These are phyloP conservation scores for Monilinia fructicola DNA, from an alignment of 2,329 filamentous ascomycete species.

Conservation along the genomic window DNA sequence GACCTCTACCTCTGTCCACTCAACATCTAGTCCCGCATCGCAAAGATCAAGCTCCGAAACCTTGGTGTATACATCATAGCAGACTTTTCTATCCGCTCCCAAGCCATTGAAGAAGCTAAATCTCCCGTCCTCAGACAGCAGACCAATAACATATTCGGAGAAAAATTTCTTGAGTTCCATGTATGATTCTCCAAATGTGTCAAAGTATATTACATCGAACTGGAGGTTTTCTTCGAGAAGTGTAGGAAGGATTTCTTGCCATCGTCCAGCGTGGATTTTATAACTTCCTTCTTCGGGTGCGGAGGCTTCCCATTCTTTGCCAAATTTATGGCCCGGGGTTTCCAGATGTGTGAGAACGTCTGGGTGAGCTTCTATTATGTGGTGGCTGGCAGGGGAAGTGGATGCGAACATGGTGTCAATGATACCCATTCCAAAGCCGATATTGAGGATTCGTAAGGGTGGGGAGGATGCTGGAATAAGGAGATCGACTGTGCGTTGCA, in stretches of 20 bases:
- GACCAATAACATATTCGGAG: slow-evolving; percentile 76
- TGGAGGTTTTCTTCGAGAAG: slow-evolving; percentile 66
- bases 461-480: slow-evolving; percentile 50
- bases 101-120: slow-evolving; percentile 92
- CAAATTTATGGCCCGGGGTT: slow-evolving; percentile 46
- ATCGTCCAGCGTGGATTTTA: slow-evolving; percentile 70
- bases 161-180: slow-evolving; percentile 82
- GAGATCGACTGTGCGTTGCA: slow-evolving; percentile 73
- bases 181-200: slow-evolving; percentile 97
- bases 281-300: slow-evolving; percentile 59
- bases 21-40: slow-evolving; percentile 85
- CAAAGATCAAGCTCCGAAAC: slow-evolving; percentile 88
- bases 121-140: slow-evolving; percentile 69
- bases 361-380: slow-evolving; percentile 84
- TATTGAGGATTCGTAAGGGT: slow-evolving; percentile 74
- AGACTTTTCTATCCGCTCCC: slow-evolving; percentile 86
- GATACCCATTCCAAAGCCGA: slow-evolving; percentile 91
- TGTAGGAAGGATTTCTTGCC: slow-evolving; percentile 76
- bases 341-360: slow-evolving; percentile 67
- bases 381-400: slow-evolving; percentile 64
- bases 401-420: slow-evolving; percentile 74
- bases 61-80: slow-evolving; percentile 93
- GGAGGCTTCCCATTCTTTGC: slow-evolving; percentile 53
- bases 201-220: slow-evolving; percentile 93
- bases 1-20: slow-evolving; percentile 78